A percentile compares a stretch with the other conserved stretches of the same genome.
Evolutionary conservation across 2,329 filamentous ascomycete species (phyloP).

Genomic region (Pyricularia pennisetigena): DNA sequence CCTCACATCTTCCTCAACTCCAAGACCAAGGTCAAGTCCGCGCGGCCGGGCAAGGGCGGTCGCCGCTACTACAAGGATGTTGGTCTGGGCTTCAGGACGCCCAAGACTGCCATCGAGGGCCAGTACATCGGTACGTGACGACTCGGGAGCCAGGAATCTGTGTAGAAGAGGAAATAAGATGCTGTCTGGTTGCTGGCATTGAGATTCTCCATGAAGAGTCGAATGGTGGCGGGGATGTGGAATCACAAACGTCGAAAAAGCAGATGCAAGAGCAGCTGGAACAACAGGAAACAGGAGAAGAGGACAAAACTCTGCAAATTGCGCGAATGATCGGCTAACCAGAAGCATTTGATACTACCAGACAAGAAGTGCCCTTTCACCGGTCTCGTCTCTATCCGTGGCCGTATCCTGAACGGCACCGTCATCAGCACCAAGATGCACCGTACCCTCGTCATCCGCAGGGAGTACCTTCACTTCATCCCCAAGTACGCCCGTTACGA

Average conservation of each 20-base stretch:
- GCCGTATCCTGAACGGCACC: slow-evolving; percentile 98
- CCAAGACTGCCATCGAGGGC: slow-evolving; percentile 97
- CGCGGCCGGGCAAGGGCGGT: slow-evolving; percentile 81
- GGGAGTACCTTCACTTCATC: slow-evolving; percentile 99
- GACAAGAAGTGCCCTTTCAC: slow-evolving; percentile 99
- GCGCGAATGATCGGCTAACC: background rate
- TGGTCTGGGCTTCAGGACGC: slow-evolving; percentile 97
- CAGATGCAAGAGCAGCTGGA: background rate
- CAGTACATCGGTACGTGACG: slow-evolving; percentile 89
- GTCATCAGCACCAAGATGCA: slow-evolving; percentile 99
- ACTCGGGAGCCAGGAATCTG: background rate
- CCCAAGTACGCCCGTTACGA: slow-evolving; percentile 99
- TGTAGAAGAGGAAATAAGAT: background rate
- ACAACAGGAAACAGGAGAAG: background rate
- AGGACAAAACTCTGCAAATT: background rate
- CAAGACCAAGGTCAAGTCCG: slow-evolving; percentile 81
- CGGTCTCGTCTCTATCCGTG: slow-evolving; percentile 97
- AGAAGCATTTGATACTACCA: slow-evolving; percentile 26
- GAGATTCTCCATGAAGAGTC: background rate
- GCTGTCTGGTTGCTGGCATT: background rate
- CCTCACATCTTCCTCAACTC: slow-evolving; percentile 99
- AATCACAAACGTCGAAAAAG: background rate
- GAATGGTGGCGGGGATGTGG: background rate
- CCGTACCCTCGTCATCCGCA: slow-evolving; percentile 97
- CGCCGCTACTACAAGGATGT: slow-evolving; percentile 98